Base-by-base conservation (phyloP, 495 filamentous ascomycete genomes). In the Penicilliopsis zonata region DNA sequence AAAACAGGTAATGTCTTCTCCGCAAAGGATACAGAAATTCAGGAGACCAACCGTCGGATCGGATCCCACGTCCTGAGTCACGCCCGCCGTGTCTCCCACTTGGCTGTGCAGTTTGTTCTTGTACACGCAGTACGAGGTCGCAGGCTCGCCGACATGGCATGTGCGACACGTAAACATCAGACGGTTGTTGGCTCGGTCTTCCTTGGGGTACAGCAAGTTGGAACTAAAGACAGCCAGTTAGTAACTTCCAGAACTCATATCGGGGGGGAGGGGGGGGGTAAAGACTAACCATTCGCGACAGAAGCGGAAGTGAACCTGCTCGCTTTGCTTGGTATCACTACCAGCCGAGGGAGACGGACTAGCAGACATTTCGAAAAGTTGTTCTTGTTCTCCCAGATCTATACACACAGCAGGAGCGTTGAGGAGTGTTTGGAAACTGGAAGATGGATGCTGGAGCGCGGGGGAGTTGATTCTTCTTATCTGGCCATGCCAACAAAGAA, bases 171-270 rank as follows among this genome's bases (percentile, higher is more conserved):
- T 74, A 57, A 76, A 85, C 59, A 80, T 71, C 30, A 85, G 70
- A 14, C 59, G 61, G 55, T 73, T 74, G 43, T 61, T 73, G 32
- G 56, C 42, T 13, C 67, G 67, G 54, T 94, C 85, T 65, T 99
- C 90, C 56, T 88, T 86, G 9, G 90, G 90, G 55, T 95, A 96
- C 32, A 99, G 67, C 74, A 99, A 80, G 70, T 99, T 99, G 45
- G 84, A 90, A 61, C 80, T 83, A 35, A 13, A 9, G 33, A 27
- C 36, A 57, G 44, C 28, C 9, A 35, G 19, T 13, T 16, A 15
- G 21, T 17, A 35, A 46, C 21, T 10, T 13, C 22, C 43, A 21
- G 15, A 34, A 9, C n/a, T 17, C 33, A 16, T 28, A 10, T 17
- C 7, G 7, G n/a, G 4, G 14, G 30, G 24, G 34, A 34, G 20